Conservation (phyloP, 305 asterid species). For the Solanum aculeatissimum region DNA sequence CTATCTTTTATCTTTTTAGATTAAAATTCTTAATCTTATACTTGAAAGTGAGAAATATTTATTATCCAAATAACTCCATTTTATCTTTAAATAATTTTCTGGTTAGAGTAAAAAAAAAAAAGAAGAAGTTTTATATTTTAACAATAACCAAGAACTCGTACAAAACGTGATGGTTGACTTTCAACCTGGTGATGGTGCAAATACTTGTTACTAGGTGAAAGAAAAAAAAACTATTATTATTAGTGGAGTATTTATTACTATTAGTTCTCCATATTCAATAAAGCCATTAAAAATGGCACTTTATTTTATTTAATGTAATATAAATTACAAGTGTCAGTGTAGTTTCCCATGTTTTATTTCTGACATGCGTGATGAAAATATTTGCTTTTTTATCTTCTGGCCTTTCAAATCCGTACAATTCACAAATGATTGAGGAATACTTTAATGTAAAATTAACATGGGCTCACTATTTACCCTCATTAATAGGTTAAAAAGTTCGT, state of each 20-base stretch:
- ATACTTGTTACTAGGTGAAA: neutral
- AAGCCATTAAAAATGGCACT: neutral
- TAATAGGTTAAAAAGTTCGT: neutral
- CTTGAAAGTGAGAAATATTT: too few species aligned
- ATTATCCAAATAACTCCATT: too few species aligned
- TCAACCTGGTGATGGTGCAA: neutral
- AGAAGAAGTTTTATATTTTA: too few species aligned
- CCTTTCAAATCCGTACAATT: neutral
- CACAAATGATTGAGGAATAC: neutral
- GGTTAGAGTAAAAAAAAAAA: too few species aligned
- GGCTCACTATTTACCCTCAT: neutral
- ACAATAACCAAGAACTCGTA: neutral
- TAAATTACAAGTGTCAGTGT: neutral
- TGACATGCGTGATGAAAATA: neutral
- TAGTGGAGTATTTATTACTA: neutral
- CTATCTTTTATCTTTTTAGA: too few species aligned
- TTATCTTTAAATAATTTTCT: too few species aligned
- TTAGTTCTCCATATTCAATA: neutral
- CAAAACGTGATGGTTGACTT: neutral
- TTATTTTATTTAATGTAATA: neutral
- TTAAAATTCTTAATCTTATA: too few species aligned
- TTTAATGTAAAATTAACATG: neutral
- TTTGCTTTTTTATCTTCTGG: neutral
- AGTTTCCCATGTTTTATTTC: neutral
- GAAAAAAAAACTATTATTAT: too few species aligned